Base-by-base conservation (phyloP, 2,329 filamentous ascomycete genomes). In the Malbranchea cinnamomea region DNA sequence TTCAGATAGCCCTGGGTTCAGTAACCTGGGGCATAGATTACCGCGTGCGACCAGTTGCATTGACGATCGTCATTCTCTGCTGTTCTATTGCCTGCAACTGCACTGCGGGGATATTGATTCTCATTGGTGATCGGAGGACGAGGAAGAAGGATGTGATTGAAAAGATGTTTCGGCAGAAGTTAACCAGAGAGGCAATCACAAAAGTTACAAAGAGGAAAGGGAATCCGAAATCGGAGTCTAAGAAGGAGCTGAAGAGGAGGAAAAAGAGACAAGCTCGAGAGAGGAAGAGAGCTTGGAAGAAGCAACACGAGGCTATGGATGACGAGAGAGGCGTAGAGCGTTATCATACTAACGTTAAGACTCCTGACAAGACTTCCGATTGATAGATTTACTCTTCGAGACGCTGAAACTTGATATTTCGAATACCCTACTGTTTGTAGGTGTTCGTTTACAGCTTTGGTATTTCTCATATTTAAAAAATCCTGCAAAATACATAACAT, bases 111-210 rank as follows among this genome's bases (percentile, higher is more conserved):
- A 54, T 91, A 1, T 49, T 87, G 15, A 91, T 91, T 48, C 73
- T 65, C 40, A 63, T 83, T 10, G 82, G 82, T 1, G 81, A 87
- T 46, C 68, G 74, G 12, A 70, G 67, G 38, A 84, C 81, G 2
- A 63, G 82, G 29, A 91, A 91, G 65, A 87, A 84, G 67, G 81
- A 91, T 23, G 79, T 91, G 0, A 62, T 84, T 13, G 75, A 85
- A 46, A 67, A 75, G 25, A 70, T 89, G 54, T 71, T 79, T 44
- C 62, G 80, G 17, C 82, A 89, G 48, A 72, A 82, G 39, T 53
- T 91, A 33, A 91, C 82, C 0, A 56, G 65, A 26, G 62, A 73
- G 41, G 73, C 72, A 1, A 74, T 77, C 40, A 61, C 63, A 39
- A 66, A 67, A 41, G 56, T 68, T 7, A 54, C 65, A 40, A 65